Conservation (phyloP, 768 basidiomycete species). For the Lentinula lateritia region DNA sequence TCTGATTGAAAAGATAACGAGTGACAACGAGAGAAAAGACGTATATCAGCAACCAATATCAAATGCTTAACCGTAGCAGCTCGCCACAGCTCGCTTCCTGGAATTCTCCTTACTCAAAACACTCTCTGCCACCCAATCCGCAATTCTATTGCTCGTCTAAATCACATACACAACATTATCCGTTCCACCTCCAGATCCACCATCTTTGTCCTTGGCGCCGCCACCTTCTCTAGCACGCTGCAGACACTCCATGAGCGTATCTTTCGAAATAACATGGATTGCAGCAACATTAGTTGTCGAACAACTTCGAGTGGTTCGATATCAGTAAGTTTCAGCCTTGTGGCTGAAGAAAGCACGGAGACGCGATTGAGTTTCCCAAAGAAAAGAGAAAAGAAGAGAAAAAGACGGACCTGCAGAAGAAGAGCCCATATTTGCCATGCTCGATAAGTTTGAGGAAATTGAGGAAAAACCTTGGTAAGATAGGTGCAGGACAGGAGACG, state of each 20-base stretch:
- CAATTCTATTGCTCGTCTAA: constrained; percentile 84
- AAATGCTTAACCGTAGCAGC: constrained; percentile 84
- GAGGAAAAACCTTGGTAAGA: constrained; percentile 49
- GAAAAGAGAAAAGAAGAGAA: too few species aligned
- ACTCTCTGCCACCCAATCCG: constrained; percentile 86
- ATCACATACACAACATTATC: constrained; percentile 89
- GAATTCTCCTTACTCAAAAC: constrained; percentile 81
- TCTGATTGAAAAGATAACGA: background rate
- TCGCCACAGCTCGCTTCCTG: constrained; percentile 45
- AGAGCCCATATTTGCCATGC: background rate
- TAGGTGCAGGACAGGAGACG: constrained; percentile 57
- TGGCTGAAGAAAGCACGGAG: constrained; percentile 20
- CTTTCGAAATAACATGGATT: constrained; percentile 79
- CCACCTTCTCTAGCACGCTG: constrained; percentile 76
- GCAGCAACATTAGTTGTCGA: constrained; percentile 88
- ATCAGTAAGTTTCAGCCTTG: constrained; percentile 78
- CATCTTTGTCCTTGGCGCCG: too few species aligned
- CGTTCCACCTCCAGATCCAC: constrained; percentile 20
- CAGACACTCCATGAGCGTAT: constrained; percentile 91
- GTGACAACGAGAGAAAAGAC: constrained; percentile 20
- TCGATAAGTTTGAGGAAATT: background rate
- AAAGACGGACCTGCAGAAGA: background rate
- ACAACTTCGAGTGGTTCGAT: constrained; percentile 88
- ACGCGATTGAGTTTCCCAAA: background rate
- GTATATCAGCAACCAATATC: constrained; percentile 85